Base-by-base conservation (phyloP, 495 filamentous ascomycete genomes). In the Penicillium mononematosum region DNA sequence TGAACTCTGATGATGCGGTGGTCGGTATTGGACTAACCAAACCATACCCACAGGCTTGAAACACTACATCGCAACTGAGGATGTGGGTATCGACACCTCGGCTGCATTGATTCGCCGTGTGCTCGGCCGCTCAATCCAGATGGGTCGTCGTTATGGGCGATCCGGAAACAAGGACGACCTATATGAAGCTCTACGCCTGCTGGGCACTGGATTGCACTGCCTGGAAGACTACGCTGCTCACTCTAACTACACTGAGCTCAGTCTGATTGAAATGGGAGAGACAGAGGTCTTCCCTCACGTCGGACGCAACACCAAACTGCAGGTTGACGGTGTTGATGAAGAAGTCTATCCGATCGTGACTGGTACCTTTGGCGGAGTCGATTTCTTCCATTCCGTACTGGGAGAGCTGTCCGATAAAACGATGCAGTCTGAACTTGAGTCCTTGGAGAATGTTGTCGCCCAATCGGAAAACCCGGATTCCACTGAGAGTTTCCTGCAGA, bases 141-240 rank as follows among this genome's bases (percentile, higher is more conserved):
- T 95, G 1, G 92, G 83, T 34, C 85, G 91, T 55, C 81, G 75
- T 19, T 96, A 90, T 68, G 79, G 74, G 42, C 73, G 74, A 17
- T 83, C 73, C 43, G 53, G 75, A 8, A 81, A 88, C 60, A 85
- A 92, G 59, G 77, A 78, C 24, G 91, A 94, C 60, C 78, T 94
- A 4, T 85, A 92, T 66, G 92, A 96, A 75, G 89, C 91, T 49
- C 75, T 96, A 17, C 84, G 92, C 51, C 78, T 96, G 8, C 69
- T 96, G 49, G 92, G 92, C 19, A 96, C 92, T 41, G 92, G 87
- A 4, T 79, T 89, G 50, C 92, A 96, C 75, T 95, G 91, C 59
- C 74, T 96, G n/a, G 92, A 96, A 78, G 91, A 96, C 65, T 96
- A 84, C 73, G 86, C 90, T 16, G 92, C 92, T 41, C 92, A 96